Base-by-base conservation (phyloP, 805 yeast species). In the Diddensiella caesifluorescens region DNA sequence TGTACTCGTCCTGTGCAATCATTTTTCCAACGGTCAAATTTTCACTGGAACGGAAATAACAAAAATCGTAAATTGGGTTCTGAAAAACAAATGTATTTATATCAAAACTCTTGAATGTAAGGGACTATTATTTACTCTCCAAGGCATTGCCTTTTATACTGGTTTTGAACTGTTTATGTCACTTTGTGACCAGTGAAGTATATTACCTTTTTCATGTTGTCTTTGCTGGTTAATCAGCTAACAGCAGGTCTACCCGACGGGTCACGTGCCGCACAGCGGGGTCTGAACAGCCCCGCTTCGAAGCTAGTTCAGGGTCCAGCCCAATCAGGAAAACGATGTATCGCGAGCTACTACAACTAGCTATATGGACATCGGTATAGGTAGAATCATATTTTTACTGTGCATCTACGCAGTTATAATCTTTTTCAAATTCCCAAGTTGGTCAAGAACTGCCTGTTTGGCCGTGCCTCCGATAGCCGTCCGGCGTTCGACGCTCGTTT, bases 401-500 rank as follows among this genome's bases (percentile, higher is more conserved):
- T 4, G 21, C 16, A n/a, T n/a, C n/a, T n/a, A n/a, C n/a, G n/a
- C n/a, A n/a, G n/a, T n/a, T n/a, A n/a, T n/a, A n/a, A n/a, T n/a
- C n/a, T n/a, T n/a, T 22, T 31, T 18, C 16, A 43, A 25, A 12
- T 22, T 23, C 3, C 16, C 13, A n/a, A 90, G 67, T 64, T 92
- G 98, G 56, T 77, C 74, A 38, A 77, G 59, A n/a, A 92, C 85
- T 12, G 98, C 97, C 26, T 78, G 64, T 64, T 80, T 87, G 12
- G 97, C 96, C 23, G 98, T 89, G 52, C 99, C 99, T 48, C 99
- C 99, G 43, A 80, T 88, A 16, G 97, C 95, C 39, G 82, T 78
- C 69, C 98, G 85, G 74, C 95, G 84, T 70, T 92, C 99, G 19
- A 92, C 97, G 60, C 95, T 83, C 47, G 74, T 79, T 60, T 92